phyloP scores from a whole-genome alignment of 352 stramenopile genomes.

The Pythium sukuiense region DNA sequence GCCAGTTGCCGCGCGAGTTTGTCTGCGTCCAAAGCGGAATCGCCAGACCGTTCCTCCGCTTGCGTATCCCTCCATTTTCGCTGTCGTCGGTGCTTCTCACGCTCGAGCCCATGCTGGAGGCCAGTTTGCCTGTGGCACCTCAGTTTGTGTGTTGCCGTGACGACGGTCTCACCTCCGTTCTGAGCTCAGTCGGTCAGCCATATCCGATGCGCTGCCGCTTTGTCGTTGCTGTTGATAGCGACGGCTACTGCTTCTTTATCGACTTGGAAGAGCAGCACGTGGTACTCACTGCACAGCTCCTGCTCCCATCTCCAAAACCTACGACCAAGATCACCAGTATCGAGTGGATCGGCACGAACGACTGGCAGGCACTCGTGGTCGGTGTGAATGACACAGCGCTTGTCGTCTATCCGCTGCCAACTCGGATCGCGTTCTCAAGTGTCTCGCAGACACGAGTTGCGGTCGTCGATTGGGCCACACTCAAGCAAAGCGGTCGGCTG shows the following conservation, averaged over 20 bases:
- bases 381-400: conserved; percentile 26
- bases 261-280: conserved; percentile 22
- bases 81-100: conserved; percentile 14
- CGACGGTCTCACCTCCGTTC: conserved; percentile 7
- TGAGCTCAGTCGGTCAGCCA: not conserved
- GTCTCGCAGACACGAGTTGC: conserved; percentile 30
- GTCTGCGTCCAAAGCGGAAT: conserved; percentile 2
- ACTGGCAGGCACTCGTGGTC: conserved; percentile 27
- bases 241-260: conserved; percentile 22
- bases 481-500: conserved; percentile 40
- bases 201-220: conserved; percentile 14
- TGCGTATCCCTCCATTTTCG: conserved; percentile 14
- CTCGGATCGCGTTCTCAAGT: conserved; percentile 22
- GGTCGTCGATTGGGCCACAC: conserved; percentile 32
- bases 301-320: conserved; percentile 5
- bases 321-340: conserved; percentile 6
- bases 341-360: conserved; percentile 26
- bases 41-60: not conserved
- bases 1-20: conserved; percentile 24
- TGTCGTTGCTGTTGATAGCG: conserved; percentile 17
- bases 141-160: conserved; percentile 17
- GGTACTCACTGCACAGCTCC: conserved; percentile 19
- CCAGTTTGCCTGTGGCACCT: not conserved
- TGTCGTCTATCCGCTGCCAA: conserved; percentile 47
- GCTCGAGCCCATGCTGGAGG: conserved; percentile 5